A percentile compares a stretch with the other conserved stretches of the same genome.
Conservation (phyloP, 768 basidiomycete species). For the Gloeostereum incarnatum region DNA sequence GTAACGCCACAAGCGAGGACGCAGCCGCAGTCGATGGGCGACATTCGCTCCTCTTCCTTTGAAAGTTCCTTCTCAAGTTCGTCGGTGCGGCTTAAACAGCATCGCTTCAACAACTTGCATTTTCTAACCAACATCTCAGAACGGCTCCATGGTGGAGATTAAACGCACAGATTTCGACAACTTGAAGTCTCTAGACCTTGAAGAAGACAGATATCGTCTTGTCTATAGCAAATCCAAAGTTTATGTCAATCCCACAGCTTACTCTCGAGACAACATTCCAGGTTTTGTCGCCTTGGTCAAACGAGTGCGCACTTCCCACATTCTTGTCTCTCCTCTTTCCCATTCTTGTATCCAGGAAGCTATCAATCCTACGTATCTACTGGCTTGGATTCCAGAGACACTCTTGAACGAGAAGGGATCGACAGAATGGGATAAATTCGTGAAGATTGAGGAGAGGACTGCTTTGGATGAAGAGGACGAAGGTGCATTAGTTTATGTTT, state of each 20-base stretch:
- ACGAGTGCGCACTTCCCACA: constrained; percentile 43
- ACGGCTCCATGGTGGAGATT: constrained; percentile 71
- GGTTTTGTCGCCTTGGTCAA: constrained; percentile 92
- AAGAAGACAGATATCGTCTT: constrained; percentile 64
- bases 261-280: constrained; percentile 86
- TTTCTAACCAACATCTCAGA: constrained; percentile 15
- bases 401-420: constrained; percentile 75
- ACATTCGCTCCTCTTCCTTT: constrained; percentile 22
- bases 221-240: constrained; percentile 92
- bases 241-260: constrained; percentile 90
- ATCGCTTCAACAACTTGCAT: constrained; percentile 5
- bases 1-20: too few relatives aligned
- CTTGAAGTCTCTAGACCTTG: constrained; percentile 11
- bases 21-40: not conserved
- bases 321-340: constrained; percentile 7
- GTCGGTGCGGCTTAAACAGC: constrained; percentile 27
- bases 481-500: constrained; percentile 31
- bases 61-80: constrained; percentile 37
- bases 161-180: constrained; percentile 28
- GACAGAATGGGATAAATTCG: constrained; percentile 85
- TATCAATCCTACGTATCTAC: constrained; percentile 63
- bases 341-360: constrained; percentile 44
- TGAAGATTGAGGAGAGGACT: constrained; percentile 69
- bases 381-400: constrained; percentile 92
- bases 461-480: constrained; percentile 58